Evolutionary conservation across 768 basidiomycete genomes (phyloP).

Genomic region (Collybia mongolica): DNA sequence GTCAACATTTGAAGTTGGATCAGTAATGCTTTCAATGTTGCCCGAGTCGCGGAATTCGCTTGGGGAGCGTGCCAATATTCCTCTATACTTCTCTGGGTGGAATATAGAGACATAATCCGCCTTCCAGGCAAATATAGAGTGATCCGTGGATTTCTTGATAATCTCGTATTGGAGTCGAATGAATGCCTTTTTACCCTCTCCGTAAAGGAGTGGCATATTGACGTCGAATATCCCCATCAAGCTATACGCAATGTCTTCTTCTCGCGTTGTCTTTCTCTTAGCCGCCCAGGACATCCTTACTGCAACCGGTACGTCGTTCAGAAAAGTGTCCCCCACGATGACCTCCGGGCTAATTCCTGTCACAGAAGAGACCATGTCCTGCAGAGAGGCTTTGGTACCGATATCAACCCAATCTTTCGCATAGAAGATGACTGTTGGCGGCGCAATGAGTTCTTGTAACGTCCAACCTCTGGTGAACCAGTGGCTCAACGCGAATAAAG

Average conservation of each 20-base stretch:
- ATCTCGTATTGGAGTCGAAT: conserved; percentile 1
- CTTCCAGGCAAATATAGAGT: not conserved
- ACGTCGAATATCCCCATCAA: conserved; percentile 3
- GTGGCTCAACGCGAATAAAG: no score
- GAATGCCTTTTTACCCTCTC: conserved; percentile 3
- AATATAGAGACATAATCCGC: no score
- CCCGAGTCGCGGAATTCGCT: no score
- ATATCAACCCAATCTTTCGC: not conserved
- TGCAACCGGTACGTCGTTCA: not conserved
- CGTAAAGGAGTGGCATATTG: conserved; percentile 1
- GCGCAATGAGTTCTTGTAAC: not conserved
- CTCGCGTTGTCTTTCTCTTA: conserved; percentile 1
- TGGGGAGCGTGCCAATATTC: no score
- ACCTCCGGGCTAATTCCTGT: not conserved
- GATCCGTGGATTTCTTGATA: not conserved
- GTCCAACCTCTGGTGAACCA: no score
- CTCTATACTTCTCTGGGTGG: no score
- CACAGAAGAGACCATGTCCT: not conserved
- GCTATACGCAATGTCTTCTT: conserved; percentile 3
- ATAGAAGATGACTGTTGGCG: not conserved
- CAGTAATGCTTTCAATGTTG: no score
- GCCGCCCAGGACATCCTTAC: not conserved
- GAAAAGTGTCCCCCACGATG: not conserved
- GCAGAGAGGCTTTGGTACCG: not conserved
- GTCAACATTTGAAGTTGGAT: no score